These are phyloP conservation scores for Fusarium euwallaceae DNA, from an alignment of 2,329 filamentous ascomycete species.

Conservation along the genomic window DNA sequence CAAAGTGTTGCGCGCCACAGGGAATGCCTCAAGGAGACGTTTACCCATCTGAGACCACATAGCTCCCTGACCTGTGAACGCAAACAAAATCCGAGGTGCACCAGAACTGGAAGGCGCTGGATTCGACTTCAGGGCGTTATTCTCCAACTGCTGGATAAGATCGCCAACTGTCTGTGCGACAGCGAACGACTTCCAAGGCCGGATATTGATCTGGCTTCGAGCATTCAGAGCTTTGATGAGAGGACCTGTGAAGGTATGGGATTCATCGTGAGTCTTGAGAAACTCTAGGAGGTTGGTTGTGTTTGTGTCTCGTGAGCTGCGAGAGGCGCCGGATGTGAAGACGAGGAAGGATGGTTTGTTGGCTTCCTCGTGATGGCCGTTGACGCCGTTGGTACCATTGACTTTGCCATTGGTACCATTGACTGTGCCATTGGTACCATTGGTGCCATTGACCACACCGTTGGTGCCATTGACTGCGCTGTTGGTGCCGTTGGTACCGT, in stretches of 20 bases:
- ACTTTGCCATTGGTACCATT: conserved; percentile 8
- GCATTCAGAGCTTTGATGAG: conserved; percentile 37
- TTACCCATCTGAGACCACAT: conserved; percentile 44
- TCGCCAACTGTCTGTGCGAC: conserved; percentile 37
- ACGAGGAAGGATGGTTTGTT: conserved; percentile 24
- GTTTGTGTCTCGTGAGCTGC: conserved; percentile 35
- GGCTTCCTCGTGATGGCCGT: conserved; percentile 14
- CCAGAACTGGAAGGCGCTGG: conserved; percentile 7
- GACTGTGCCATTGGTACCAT: not conserved
- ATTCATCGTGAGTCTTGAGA: conserved; percentile 29
- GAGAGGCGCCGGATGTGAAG: conserved; percentile 37
- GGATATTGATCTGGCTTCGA: conserved; percentile 36
- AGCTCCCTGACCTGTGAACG: conserved; percentile 39
- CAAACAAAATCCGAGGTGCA: conserved; percentile 21
- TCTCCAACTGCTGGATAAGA: conserved; percentile 35
- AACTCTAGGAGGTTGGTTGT: conserved; percentile 29
- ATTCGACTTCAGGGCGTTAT: conserved; percentile 36
- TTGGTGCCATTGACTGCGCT: not conserved
- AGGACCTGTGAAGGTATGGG: conserved; percentile 20
- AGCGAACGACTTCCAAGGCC: conserved; percentile 41
- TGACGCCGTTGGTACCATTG: not conserved
- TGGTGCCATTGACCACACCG: conserved; percentile 1
- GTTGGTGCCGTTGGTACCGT: not conserved
- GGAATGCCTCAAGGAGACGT: conserved; percentile 38
- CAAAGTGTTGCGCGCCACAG: conserved; percentile 38